Evolutionary conservation across 768 basidiomycete genomes (phyloP).

Genomic region (Rhizopogon roseolus): DNA sequence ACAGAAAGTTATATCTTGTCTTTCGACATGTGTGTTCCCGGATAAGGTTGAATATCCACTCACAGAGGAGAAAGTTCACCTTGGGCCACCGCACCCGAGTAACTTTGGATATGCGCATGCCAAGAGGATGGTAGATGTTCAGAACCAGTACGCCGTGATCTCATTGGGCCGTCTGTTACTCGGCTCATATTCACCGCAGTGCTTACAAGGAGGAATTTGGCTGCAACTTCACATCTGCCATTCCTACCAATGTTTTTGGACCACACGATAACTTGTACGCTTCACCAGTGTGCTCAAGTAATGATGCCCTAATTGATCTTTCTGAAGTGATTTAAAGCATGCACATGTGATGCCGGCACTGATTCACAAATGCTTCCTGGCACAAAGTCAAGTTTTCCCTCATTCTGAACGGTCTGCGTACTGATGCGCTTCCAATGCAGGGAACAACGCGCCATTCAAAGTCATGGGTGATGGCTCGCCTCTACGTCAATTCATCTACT

Average conservation of each 20-base stretch:
- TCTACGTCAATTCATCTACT: slow-evolving; percentile 96
- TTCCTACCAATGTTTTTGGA: slow-evolving; percentile 97
- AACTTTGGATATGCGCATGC: slow-evolving; percentile 98
- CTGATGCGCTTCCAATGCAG: slow-evolving; percentile 34
- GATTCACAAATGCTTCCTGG: slow-evolving; percentile 89
- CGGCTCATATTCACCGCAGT: slow-evolving; percentile 32
- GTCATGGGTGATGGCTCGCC: slow-evolving; percentile 91
- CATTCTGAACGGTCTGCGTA: not conserved
- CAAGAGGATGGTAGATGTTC: slow-evolving; percentile 92
- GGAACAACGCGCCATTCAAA: slow-evolving; percentile 75
- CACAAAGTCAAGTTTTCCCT: slow-evolving; percentile 57
- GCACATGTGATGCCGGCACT: slow-evolving; percentile 94
- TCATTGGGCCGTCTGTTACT: not conserved
- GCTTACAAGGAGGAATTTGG: slow-evolving; percentile 97
- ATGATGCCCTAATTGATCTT: slow-evolving; percentile 4
- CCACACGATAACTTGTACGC: slow-evolving; percentile 88
- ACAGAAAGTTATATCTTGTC: slow-evolving; percentile 86
- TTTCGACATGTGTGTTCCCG: slow-evolving; percentile 97
- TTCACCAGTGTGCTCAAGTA: not conserved
- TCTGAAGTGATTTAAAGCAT: slow-evolving; percentile 71
- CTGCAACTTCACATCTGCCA: slow-evolving; percentile 92
- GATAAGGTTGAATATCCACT: slow-evolving; percentile 93
- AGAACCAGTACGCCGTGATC: slow-evolving; percentile 69
- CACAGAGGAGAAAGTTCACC: slow-evolving; percentile 89
- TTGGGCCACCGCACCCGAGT: slow-evolving; percentile 86